Conservation (phyloP, 2,329 filamentous ascomycete species). For the Elsinoe perseae region DNA sequence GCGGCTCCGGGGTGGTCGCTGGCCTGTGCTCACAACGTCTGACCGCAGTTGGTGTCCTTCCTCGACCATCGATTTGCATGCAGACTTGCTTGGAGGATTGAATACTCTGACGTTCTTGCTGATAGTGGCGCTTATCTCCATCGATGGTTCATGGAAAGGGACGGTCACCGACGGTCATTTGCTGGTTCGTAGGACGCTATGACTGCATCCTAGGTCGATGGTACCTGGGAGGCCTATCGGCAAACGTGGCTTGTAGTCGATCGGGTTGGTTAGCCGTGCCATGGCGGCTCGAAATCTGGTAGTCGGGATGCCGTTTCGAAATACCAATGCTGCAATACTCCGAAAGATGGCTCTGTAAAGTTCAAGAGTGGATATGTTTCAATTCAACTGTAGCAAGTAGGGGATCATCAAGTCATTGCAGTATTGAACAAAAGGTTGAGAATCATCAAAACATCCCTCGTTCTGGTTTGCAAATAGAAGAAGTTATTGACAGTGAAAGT, state of each 20-base stretch:
- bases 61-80: not conserved
- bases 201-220: not conserved
- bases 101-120: too few relatives aligned
- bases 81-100: too few relatives aligned
- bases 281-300: not conserved
- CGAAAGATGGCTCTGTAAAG: not conserved
- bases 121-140: too few relatives aligned
- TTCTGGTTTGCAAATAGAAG: conserved; percentile 6
- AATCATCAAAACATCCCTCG: conserved; percentile 11
- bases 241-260: not conserved
- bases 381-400: not conserved
- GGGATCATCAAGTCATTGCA: too few relatives aligned
- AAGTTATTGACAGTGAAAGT: conserved; percentile 13
- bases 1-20: not conserved
- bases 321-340: not conserved
- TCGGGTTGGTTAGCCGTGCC: not conserved
- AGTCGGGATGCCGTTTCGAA: not conserved
- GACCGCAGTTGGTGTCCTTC: not conserved
- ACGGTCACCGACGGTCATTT: too few relatives aligned
- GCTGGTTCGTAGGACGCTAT: not conserved
- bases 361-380: not conserved
- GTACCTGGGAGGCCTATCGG: not conserved
- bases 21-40: not conserved
- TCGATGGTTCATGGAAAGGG: too few relatives aligned
- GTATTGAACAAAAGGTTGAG: not conserved